Evolutionary conservation across 352 stramenopile genomes (phyloP).

Genomic region (Phytophthora pinifolia): DNA sequence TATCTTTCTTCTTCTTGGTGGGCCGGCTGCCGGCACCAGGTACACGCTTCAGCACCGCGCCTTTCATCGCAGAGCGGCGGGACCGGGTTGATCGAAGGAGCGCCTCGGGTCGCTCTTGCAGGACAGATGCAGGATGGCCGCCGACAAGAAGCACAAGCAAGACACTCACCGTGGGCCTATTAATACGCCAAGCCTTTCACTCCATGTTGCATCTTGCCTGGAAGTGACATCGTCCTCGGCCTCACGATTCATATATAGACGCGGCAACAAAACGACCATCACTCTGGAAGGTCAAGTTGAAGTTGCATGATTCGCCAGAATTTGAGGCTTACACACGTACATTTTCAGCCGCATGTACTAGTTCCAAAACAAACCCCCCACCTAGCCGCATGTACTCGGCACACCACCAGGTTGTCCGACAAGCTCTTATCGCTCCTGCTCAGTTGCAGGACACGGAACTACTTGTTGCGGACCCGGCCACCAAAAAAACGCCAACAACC

Average conservation of each 20-base stretch:
- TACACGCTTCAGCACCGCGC: conserved; percentile 39
- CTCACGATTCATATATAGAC: conserved; percentile 15
- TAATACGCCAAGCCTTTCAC: conserved; percentile 13
- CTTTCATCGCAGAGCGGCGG: conserved; percentile 37
- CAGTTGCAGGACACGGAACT: no score
- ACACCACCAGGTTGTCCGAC: no score
- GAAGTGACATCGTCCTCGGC: conserved; percentile 7
- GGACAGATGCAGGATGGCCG: conserved; percentile 14
- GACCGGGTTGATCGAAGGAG: conserved; percentile 1
- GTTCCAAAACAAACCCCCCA: no score
- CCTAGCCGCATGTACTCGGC: no score
- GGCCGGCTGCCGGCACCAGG: conserved; percentile 7
- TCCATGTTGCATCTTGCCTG: background rate
- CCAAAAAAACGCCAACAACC: no score
- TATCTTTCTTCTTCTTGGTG: conserved; percentile 33
- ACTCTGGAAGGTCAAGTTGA: conserved; percentile 20
- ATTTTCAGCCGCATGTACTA: no score
- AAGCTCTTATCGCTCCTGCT: no score
- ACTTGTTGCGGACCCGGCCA: no score
- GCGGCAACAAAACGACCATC: conserved; percentile 22
- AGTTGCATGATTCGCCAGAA: conserved; percentile 7
- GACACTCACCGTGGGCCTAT: conserved; percentile 7
- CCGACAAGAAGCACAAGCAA: conserved; percentile 16
- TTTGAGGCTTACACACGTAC: no score
- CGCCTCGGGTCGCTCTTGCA: conserved; percentile 12